Evolutionary conservation across 176 grass and related monocot species (phyloP).

Genomic region (Pharus latifolius): DNA sequence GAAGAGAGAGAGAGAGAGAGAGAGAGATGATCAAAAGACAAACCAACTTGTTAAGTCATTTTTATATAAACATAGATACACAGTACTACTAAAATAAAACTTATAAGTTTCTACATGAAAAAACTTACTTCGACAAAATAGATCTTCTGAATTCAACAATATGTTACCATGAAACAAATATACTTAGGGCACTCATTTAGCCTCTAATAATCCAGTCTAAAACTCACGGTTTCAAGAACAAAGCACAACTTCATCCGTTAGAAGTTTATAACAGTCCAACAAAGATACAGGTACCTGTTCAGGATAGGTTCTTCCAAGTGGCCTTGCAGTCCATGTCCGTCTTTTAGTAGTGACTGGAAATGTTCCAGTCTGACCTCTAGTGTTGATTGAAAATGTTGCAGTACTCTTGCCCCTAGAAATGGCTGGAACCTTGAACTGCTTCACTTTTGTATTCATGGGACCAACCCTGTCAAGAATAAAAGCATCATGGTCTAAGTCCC

Average conservation of each 20-base stretch:
- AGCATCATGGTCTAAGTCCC: background rate
- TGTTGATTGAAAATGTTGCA: no score
- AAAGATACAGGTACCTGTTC: slow-evolving; percentile 43
- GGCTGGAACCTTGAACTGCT: slow-evolving; percentile 14
- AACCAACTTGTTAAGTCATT: background rate
- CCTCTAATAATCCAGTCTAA: background rate
- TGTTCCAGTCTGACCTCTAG: no score
- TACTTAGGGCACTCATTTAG: background rate
- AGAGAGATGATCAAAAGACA: background rate
- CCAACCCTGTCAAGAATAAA: slow-evolving; percentile 38
- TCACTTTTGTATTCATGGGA: slow-evolving; percentile 65
- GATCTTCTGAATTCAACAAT: background rate
- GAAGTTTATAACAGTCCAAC: background rate
- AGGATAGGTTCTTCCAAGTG: slow-evolving; percentile 36
- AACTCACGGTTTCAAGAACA: background rate
- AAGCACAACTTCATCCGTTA: background rate
- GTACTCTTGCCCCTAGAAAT: no score
- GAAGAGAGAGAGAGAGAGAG: background rate
- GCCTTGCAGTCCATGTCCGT: slow-evolving; percentile 30
- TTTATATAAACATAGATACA: background rate
- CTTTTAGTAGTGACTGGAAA: slow-evolving; percentile 15
- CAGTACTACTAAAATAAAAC: no score
- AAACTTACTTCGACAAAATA: background rate
- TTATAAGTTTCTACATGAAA: background rate
- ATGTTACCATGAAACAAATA: background rate